A percentile compares a stretch with the other conserved stretches of the same genome.
Evolutionary conservation across 768 basidiomycete genomes (phyloP).

Genomic region (Dioszegia aurantiaca): DNA sequence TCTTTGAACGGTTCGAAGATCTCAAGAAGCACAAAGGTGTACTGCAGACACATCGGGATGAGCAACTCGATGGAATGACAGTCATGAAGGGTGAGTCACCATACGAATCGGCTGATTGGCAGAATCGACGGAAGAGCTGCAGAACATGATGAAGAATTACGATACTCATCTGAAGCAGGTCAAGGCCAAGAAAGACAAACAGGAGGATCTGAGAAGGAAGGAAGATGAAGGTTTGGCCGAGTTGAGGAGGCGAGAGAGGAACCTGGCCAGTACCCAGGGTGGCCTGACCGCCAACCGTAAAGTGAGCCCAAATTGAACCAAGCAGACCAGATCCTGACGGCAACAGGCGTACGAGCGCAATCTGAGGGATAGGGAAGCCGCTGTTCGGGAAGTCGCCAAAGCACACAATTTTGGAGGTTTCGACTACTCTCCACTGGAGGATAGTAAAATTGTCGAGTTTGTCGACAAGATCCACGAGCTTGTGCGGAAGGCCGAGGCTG

Average conservation of each 20-base stretch:
- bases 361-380: constrained; percentile 66
- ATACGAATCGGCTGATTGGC: constrained; percentile 8
- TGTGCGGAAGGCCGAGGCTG: constrained; percentile 61
- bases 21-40: constrained; percentile 64
- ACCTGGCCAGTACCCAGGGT: constrained; percentile 55
- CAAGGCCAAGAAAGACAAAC: constrained; percentile 25
- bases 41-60: constrained; percentile 62
- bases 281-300: constrained; percentile 70
- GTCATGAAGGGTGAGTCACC: constrained; percentile 61
- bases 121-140: constrained; percentile 71
- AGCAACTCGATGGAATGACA: constrained; percentile 64
- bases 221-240: constrained; percentile 40
- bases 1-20: constrained; percentile 68
- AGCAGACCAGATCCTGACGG: constrained; percentile 4
- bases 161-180: constrained; percentile 53
- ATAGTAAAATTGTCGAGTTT: constrained; percentile 72
- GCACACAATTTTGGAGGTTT: constrained; percentile 73
- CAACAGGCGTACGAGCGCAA: constrained; percentile 70
- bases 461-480: constrained; percentile 64
- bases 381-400: constrained; percentile 68
- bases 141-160: constrained; percentile 51
- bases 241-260: constrained; percentile 40
- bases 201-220: constrained; percentile 32
- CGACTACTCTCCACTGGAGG: constrained; percentile 66
- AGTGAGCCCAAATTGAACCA: constrained; percentile 53